Conservation (phyloP, 2,329 filamentous ascomycete genomes). For the Scedosporium aurantiacum region DNA sequence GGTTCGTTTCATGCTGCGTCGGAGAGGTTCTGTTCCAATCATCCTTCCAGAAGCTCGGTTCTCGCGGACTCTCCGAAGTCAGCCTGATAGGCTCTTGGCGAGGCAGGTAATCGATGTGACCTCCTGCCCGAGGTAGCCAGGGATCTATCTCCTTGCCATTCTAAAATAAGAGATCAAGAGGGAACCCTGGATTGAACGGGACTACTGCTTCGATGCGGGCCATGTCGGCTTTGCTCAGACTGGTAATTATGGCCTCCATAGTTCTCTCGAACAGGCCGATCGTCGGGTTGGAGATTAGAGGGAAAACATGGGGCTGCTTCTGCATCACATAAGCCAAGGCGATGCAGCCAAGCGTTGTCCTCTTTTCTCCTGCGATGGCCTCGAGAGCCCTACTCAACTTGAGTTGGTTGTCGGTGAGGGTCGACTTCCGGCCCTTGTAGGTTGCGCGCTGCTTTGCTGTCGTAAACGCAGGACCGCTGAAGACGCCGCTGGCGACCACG, state of each 20-base stretch:
- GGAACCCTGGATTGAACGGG: constrained; percentile 57
- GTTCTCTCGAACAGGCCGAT: constrained; percentile 59
- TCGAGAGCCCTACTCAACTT: constrained; percentile 34
- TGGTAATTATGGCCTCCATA: constrained; percentile 53
- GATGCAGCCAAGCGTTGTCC: constrained; percentile 21
- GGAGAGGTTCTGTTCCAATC: background rate
- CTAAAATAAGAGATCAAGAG: constrained; percentile 45
- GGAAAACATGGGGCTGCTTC: constrained; percentile 63
- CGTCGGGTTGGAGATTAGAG: constrained; percentile 60
- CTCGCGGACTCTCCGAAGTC: background rate
- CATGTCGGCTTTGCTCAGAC: constrained; percentile 51
- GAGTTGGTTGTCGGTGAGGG: constrained; percentile 39
- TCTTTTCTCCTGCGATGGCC: constrained; percentile 35
- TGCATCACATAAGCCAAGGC: constrained; percentile 65
- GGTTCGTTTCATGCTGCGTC: background rate
- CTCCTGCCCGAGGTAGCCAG: constrained; percentile 19
- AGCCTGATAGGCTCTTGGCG: background rate
- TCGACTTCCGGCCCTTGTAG: constrained; percentile 6
- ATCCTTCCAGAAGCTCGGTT: constrained; percentile 1
- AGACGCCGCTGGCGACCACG: constrained; percentile 47
- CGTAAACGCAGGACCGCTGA: constrained; percentile 38
- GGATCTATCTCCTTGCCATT: constrained; percentile 17
- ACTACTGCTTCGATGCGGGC: constrained; percentile 51
- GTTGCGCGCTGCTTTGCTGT: constrained; percentile 22
- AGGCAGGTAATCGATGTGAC: constrained; percentile 10